Conservation (phyloP, 306 rosid genomes). For the Psophocarpus tetragonolobus region DNA sequence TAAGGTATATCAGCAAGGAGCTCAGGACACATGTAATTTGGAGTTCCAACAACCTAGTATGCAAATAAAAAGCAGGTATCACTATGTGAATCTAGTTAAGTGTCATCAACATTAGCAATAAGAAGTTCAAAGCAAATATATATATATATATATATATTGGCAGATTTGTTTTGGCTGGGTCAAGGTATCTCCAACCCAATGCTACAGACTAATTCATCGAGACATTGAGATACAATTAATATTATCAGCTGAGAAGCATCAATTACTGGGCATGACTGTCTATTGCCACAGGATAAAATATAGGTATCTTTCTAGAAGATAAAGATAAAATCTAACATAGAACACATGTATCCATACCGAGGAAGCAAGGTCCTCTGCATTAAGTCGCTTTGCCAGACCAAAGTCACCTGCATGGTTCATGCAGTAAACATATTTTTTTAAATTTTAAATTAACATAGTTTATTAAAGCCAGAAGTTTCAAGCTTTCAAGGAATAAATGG, state of each 20-base stretch:
- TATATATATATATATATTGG: neutral
- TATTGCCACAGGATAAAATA: neutral
- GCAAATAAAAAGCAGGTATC: slow-evolving; percentile 9
- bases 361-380: slow-evolving; percentile 77
- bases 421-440: slow-evolving; percentile 34
- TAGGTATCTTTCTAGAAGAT: slow-evolving; percentile 14
- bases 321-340: neutral
- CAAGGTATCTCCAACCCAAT: neutral
- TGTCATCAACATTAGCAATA: slow-evolving; percentile 8
- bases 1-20: slow-evolving; percentile 91
- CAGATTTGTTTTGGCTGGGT: neutral
- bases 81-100: slow-evolving; percentile 26
- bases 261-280: neutral
- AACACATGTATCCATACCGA: slow-evolving; percentile 54
- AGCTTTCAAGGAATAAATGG: slow-evolving; percentile 24
- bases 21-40: slow-evolving; percentile 92
- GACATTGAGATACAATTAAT: neutral
- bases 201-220: neutral
- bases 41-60: slow-evolving; percentile 85
- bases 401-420: slow-evolving; percentile 70
- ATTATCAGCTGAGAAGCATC: slow-evolving; percentile 9
- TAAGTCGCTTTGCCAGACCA: slow-evolving; percentile 89
- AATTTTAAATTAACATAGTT: slow-evolving; percentile 31
- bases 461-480: slow-evolving; percentile 29
- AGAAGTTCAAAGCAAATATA: slow-evolving; percentile 5